phyloP scores from a whole-genome alignment of 2,329 filamentous ascomycete genomes.

The Verticillium albo-atrum region DNA sequence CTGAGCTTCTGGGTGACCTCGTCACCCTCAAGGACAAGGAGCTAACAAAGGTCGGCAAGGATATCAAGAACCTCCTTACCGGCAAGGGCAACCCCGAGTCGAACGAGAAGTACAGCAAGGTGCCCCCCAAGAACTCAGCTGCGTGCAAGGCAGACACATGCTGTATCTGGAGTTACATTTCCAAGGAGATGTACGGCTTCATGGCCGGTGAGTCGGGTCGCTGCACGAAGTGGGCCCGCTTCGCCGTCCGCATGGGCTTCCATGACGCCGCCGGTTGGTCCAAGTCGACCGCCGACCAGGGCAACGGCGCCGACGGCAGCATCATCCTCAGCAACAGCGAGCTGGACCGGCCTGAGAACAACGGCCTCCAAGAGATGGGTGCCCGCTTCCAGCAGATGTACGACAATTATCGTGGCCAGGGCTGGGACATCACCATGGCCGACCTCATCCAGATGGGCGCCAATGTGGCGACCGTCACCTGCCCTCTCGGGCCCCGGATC shows the following conservation, averaged over 20 bases:
- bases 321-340: conserved; percentile 34
- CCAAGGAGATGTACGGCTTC: conserved; percentile 29
- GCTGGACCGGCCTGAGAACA: conserved; percentile 34
- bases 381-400: conserved; percentile 32
- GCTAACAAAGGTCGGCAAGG: conserved; percentile 12
- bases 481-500: conserved; percentile 40
- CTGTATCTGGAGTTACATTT: conserved; percentile 40
- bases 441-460: conserved; percentile 51
- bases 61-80: conserved; percentile 11
- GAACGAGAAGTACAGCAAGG: conserved; percentile 13
- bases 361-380: conserved; percentile 41
- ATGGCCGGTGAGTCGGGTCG: conserved; percentile 32
- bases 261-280: conserved; percentile 44
- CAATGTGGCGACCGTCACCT: conserved; percentile 44
- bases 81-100: conserved; percentile 14
- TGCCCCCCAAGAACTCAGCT: conserved; percentile 18
- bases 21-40: conserved; percentile 9
- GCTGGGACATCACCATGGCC: conserved; percentile 39
- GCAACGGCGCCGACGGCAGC: conserved; percentile 41
- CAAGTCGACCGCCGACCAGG: conserved; percentile 21
- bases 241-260: conserved; percentile 42
- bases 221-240: conserved; percentile 38
- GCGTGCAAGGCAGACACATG: conserved; percentile 34
- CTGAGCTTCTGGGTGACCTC: conserved; percentile 15
- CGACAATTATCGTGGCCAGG: conserved; percentile 26